phyloP scores from a whole-genome alignment of 2,329 filamentous ascomycete species.

The Ophiobolus disseminans region DNA sequence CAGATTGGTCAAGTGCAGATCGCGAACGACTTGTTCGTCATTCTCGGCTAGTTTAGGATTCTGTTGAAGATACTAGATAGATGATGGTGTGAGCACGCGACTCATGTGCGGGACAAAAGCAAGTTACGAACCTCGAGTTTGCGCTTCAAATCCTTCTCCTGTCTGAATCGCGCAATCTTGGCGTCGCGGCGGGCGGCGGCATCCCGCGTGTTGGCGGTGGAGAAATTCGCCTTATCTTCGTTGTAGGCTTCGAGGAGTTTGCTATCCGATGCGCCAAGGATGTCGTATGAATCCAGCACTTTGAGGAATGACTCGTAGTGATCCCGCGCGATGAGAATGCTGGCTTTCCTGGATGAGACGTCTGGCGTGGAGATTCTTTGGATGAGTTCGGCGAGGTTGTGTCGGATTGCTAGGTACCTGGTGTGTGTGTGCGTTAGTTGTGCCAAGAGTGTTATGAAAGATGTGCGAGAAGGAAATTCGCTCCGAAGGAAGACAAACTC shows the following conservation, averaged over 20 bases:
- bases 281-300: conserved; percentile 77
- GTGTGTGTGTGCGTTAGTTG: conserved; percentile 11
- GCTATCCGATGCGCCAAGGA: conserved; percentile 70
- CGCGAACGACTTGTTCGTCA: conserved; percentile 84
- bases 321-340: conserved; percentile 69
- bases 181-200: conserved; percentile 75
- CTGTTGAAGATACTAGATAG: conserved; percentile 61
- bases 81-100: conserved; percentile 29
- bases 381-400: conserved; percentile 79
- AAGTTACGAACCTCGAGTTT: conserved; percentile 71
- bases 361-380: conserved; percentile 70
- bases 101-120: conserved; percentile 8
- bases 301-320: conserved; percentile 81
- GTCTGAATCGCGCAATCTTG: conserved; percentile 84
- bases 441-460: too few relatives aligned
- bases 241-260: conserved; percentile 75
- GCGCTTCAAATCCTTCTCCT: conserved; percentile 83
- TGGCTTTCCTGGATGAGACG: conserved; percentile 59
- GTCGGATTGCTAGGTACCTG: conserved; percentile 78
- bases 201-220: conserved; percentile 70
- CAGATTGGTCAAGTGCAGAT: conserved; percentile 78
- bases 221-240: conserved; percentile 75
- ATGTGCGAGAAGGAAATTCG: too few relatives aligned
- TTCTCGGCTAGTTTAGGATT: conserved; percentile 69
- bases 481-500: conserved; percentile 31